A percentile compares a stretch with the other conserved stretches of the same genome.
Conservation (phyloP, 2,329 filamentous ascomycete genomes). For the Pseudogymnoascus sp. region DNA sequence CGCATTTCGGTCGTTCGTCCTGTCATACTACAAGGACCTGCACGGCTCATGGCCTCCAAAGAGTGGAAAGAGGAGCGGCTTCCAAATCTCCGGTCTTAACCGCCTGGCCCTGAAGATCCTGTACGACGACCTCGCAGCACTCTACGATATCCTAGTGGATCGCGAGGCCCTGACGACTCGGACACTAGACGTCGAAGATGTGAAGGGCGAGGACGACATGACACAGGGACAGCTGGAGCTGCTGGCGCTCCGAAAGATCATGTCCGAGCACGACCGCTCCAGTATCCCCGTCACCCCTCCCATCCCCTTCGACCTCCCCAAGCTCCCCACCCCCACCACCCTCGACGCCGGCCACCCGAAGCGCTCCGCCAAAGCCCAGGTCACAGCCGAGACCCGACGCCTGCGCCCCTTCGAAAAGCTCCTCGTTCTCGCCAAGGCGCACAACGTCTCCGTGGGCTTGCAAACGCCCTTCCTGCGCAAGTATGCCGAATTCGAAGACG, state of each 20-base stretch:
- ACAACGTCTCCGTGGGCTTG: conserved; percentile 56
- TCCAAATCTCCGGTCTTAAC: conserved; percentile 81
- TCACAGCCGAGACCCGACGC: conserved; percentile 62
- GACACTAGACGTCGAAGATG: conserved; percentile 51
- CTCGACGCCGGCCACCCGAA: conserved; percentile 58
- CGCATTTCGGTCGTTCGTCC: conserved; percentile 58
- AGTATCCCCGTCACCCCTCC: conserved; percentile 85
- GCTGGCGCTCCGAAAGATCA: conserved; percentile 67
- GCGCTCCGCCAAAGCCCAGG: conserved; percentile 65
- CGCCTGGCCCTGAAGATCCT: conserved; percentile 72
- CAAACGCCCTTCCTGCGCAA: conserved; percentile 57
- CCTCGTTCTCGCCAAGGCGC: conserved; percentile 69
- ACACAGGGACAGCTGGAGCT: conserved; percentile 52
- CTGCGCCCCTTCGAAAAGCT: conserved; percentile 73
- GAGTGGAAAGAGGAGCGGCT: conserved; percentile 85
- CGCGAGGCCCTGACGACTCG: conserved; percentile 71
- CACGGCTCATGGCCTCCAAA: conserved; percentile 85
- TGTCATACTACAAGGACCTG: conserved; percentile 57
- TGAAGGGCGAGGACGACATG: conserved; percentile 41
- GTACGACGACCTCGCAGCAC: conserved; percentile 75
- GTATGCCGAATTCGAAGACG: conserved; percentile 65
- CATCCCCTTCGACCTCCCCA: conserved; percentile 81
- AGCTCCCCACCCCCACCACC: conserved; percentile 61
- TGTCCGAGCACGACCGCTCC: conserved; percentile 83
- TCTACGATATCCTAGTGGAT: conserved; percentile 87